Conservation (phyloP, 805 yeast species). For the Teunomyces pallodes region DNA sequence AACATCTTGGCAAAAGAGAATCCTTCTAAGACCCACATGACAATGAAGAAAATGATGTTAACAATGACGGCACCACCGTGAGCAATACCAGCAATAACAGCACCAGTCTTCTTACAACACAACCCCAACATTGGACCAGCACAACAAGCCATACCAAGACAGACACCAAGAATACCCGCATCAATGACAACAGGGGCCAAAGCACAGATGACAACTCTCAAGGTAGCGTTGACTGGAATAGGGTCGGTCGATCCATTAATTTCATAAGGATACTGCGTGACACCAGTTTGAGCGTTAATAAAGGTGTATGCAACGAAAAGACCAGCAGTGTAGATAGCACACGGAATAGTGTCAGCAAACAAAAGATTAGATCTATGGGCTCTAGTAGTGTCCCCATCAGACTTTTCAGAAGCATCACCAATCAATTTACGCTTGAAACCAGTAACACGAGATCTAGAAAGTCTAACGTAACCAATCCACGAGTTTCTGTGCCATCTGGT, state of each 20-base stretch:
- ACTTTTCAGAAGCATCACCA: slow-evolving; percentile 65
- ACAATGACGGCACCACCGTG: slow-evolving; percentile 92
- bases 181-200: slow-evolving; percentile 90
- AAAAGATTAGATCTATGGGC: slow-evolving; percentile 77
- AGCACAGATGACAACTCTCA: slow-evolving; percentile 75
- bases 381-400: slow-evolving; percentile 66
- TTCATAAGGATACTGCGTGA: slow-evolving; percentile 39
- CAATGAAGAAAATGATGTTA: slow-evolving; percentile 84
- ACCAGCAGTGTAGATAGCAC: slow-evolving; percentile 65
- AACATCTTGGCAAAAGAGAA: slow-evolving; percentile 85
- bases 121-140: slow-evolving; percentile 93
- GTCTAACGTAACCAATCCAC: slow-evolving; percentile 81
- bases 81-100: slow-evolving; percentile 92
- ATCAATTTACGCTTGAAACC: slow-evolving; percentile 80
- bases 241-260: slow-evolving; percentile 29
- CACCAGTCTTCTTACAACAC: slow-evolving; percentile 96
- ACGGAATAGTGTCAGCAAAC: slow-evolving; percentile 76
- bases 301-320: slow-evolving; percentile 77
- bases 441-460: slow-evolving; percentile 82
- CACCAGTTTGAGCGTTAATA: slow-evolving; percentile 87
- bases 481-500: slow-evolving; percentile 86
- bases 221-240: slow-evolving; percentile 60
- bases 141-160: slow-evolving; percentile 88
- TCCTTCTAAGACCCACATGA: slow-evolving; percentile 96
- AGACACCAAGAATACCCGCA: slow-evolving; percentile 76